Evolutionary conservation across 176 grass and related monocot species (phyloP).

Genomic region (Phoenix dactylifera): DNA sequence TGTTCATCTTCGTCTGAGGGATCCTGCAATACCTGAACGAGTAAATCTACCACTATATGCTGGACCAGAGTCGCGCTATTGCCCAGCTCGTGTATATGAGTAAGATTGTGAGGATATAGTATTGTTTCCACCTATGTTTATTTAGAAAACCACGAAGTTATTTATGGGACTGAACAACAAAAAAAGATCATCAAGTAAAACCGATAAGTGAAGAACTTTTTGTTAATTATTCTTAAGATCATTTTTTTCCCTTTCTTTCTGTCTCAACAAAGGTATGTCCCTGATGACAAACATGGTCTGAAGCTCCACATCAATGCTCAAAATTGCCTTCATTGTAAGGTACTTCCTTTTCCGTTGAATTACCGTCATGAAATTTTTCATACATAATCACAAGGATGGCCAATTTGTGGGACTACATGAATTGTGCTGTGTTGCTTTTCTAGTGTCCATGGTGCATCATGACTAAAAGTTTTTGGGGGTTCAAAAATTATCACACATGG

Average conservation of each 20-base stretch:
- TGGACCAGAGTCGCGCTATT: constrained; percentile 74
- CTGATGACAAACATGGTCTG: constrained; percentile 44
- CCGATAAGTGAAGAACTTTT: neutral
- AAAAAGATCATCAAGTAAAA: neutral
- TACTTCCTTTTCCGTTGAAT: constrained; percentile 5
- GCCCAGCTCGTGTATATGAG: constrained; percentile 95
- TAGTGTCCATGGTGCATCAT: too few relatives aligned
- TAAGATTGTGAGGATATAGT: constrained; percentile 23
- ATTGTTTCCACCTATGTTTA: constrained; percentile 5
- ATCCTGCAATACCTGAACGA: constrained; percentile 52
- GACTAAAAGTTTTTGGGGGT: too few relatives aligned
- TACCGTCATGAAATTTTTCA: neutral
- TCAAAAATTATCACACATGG: too few relatives aligned
- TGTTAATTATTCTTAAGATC: neutral
- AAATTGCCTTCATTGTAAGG: constrained; percentile 99
- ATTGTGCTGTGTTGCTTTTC: too few relatives aligned
- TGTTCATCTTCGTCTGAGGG: constrained; percentile 71
- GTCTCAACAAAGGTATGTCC: constrained; percentile 46
- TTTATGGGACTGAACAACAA: neutral
- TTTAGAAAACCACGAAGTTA: neutral
- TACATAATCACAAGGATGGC: too few relatives aligned
- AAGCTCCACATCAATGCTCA: constrained; percentile 96
- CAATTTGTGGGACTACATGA: too few relatives aligned
- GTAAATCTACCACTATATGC: constrained; percentile 77
- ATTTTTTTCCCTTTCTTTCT: neutral